Evolutionary conservation across 176 grass and related monocot genomes (phyloP), one percentile per base, ranked within the genome.

Genomic region (Triticum dicoccoides): DNA sequence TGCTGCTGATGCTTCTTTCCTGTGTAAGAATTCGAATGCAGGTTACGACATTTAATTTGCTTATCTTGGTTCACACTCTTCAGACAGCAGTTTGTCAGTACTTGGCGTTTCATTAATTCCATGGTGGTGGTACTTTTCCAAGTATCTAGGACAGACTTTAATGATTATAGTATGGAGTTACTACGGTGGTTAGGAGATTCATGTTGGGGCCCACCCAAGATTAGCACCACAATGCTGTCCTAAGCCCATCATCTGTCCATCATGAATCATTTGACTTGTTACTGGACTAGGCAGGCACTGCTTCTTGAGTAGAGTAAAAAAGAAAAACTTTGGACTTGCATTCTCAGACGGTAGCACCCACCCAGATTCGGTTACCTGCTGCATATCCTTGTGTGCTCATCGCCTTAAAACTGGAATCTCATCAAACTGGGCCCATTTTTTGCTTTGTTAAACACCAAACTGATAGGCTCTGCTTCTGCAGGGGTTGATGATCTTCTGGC

Each of bases 201-300:
- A 88, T 85, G 63, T 6, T 52, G 0, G 29, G 86, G 5, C 70
- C 86, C 86, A 71, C 64, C 32, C 7, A 54, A 81, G 77, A 85
- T 91, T 81, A 88, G 77, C 63, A 42, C 27, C 69, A 81, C 81
- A 80, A 23, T 33, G 61, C 12, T 81, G 64, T 76, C 69, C 70
- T 76, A 63, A 52, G 81, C 69, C 62, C 77, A 91, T 91, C 82
- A 91, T 88, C 42, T 71, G 54, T 88, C 71, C 65, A 85, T 82
- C 64, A 88, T 91, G 76, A 42, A 27, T n/a, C 74, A 27, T 62
- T 80, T 73, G 65, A 68, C 42, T 82, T 52, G 34, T 15, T 65
- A 49, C 45, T 49, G 45, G 12, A 49, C 45, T 49, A 73, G 54
- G 24, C 73, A 78, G 73, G 29, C 65, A 44, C 35, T 14, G 47